phyloP scores from a whole-genome alignment of 2,329 filamentous ascomycete genomes.

The Hypoxylon sp. region DNA sequence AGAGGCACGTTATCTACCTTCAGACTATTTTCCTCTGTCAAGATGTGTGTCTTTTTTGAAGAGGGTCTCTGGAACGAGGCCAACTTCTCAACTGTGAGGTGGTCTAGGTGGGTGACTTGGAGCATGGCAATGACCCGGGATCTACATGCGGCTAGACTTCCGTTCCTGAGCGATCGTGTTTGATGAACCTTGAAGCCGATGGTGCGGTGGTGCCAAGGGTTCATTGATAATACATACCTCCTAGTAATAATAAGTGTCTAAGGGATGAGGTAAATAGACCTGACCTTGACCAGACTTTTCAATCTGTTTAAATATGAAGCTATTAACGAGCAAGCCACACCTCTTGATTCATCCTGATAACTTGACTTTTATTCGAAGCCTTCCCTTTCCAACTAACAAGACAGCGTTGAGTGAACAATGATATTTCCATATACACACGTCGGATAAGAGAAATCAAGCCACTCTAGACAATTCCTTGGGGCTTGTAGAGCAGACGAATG shows the following conservation, averaged over 20 bases:
- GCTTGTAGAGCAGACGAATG: slow-evolving; percentile 19
- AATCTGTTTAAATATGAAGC: no score
- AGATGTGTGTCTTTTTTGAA: slow-evolving; percentile 14
- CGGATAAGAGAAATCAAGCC: slow-evolving; percentile 4
- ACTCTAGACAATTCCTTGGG: not conserved
- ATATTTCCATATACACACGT: not conserved
- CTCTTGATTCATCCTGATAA: not conserved
- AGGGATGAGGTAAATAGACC: not conserved
- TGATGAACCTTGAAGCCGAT: slow-evolving; percentile 34
- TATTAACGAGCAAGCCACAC: not conserved
- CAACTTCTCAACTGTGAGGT: slow-evolving; percentile 9
- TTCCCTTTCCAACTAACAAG: not conserved
- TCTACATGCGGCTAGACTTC: slow-evolving; percentile 19
- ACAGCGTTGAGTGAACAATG: not conserved
- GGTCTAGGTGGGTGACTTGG: not conserved
- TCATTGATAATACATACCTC: slow-evolving; percentile 14
- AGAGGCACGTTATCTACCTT: not conserved
- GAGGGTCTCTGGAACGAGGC: slow-evolving; percentile 17
- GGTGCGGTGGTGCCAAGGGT: slow-evolving; percentile 40
- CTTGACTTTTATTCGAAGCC: not conserved
- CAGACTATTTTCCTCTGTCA: not conserved
- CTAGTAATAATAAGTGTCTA: not conserved
- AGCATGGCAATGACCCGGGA: slow-evolving; percentile 11
- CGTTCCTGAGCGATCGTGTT: slow-evolving; percentile 29
- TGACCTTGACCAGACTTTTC: slow-evolving; percentile 2